Evolutionary conservation across 495 filamentous ascomycete genomes (phyloP).

Genomic region (Xylaria castorea): DNA sequence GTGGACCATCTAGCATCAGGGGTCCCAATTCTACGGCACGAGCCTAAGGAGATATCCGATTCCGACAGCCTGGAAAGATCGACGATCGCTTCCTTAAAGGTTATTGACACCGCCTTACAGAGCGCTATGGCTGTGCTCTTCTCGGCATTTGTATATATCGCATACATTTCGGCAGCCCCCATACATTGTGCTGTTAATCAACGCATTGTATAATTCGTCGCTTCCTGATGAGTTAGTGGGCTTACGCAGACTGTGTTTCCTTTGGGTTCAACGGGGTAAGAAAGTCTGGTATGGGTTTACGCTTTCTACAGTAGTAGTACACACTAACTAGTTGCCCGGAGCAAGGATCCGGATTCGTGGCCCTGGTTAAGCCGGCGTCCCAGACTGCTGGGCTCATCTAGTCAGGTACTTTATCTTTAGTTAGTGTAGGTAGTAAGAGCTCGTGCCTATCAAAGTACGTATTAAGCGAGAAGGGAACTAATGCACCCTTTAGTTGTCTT

Average conservation of each 20-base stretch:
- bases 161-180: background rate
- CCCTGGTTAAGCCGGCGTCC: constrained; percentile 16
- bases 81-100: constrained; percentile 23
- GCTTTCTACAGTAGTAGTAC: background rate
- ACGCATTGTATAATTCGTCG: background rate
- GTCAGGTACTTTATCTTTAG: constrained; percentile 12
- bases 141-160: constrained; percentile 15
- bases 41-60: constrained; percentile 27
- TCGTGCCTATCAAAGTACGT: constrained; percentile 24
- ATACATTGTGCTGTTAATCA: background rate
- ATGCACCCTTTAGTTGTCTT: constrained; percentile 29
- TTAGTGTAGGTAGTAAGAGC: background rate
- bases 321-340: constrained; percentile 9
- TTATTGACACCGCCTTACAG: background rate
- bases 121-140: constrained; percentile 6
- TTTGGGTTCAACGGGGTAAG: background rate
- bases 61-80: constrained; percentile 29
- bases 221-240: background rate
- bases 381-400: constrained; percentile 25
- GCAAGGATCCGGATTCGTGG: constrained; percentile 22
- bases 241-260: background rate
- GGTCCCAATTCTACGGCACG: constrained; percentile 16
- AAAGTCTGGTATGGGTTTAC: background rate
- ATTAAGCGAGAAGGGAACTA: constrained; percentile 42
- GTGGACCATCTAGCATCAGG: constrained; percentile 8